Conservation (phyloP, 371 early-diverging fungal species). For the Mucor sp. region DNA sequence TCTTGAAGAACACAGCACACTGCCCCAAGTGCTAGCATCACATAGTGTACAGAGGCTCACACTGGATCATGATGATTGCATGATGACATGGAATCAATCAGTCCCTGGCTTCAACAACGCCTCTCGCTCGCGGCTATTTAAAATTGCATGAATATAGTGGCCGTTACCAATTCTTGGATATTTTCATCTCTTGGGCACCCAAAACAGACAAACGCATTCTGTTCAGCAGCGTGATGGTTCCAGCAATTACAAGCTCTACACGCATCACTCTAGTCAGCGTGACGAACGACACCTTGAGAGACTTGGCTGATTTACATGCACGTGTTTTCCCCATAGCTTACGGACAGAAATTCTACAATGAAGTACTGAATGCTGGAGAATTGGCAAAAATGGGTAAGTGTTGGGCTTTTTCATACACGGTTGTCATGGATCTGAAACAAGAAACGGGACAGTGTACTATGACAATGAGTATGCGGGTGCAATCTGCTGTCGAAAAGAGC, state of each 20-base stretch:
- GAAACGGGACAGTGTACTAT: constrained; percentile 15
- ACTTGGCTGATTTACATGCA: constrained; percentile 17
- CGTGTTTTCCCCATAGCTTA: constrained; percentile 25
- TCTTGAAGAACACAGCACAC: too few relatives aligned
- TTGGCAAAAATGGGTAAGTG: constrained; percentile 21
- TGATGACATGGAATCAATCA: background rate
- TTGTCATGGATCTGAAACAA: background rate
- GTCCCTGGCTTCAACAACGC: background rate
- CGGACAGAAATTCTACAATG: constrained; percentile 22
- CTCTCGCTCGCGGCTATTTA: background rate
- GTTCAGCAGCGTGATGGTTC: constrained; percentile 1
- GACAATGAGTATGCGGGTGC: constrained; percentile 26
- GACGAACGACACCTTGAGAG: constrained; percentile 13
- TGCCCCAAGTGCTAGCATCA: too few relatives aligned
- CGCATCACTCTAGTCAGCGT: constrained; percentile 21
- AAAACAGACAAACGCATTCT: background rate
- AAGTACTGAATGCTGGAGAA: constrained; percentile 24
- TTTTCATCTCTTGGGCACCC: background rate
- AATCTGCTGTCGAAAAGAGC: constrained; percentile 26
- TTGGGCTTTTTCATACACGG: background rate
- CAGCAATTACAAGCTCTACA: constrained; percentile 7
- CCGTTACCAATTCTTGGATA: too few relatives aligned
- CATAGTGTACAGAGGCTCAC: too few relatives aligned
- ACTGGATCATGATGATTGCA: background rate
- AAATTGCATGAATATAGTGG: background rate